Base-by-base conservation (phyloP, 2,329 filamentous ascomycete species). In the Parascedosporium putredinis region DNA sequence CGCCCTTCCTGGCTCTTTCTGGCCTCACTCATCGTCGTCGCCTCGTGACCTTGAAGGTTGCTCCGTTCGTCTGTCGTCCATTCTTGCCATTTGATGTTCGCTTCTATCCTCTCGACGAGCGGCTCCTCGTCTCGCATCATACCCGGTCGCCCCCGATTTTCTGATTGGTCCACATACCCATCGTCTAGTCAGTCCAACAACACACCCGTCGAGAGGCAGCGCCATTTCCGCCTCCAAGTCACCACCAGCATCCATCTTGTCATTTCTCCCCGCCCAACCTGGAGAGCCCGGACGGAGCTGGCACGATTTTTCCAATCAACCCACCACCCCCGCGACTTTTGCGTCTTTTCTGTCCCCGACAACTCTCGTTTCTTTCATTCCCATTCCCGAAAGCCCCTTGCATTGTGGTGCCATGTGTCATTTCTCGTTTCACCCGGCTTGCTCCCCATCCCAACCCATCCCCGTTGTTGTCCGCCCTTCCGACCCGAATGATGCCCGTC, bases 351-450 rank as follows among this genome's bases (percentile, higher is more conserved):
- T 40, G 38, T 50, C 36, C 48, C 42, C 38, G 14, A 23, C 20
- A 49, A 49, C 46, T 50, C 48, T 40, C 38, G 42, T 38, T 50
- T 45, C 31, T 45, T 50, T 40, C 14, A 9, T 23, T 20, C 18
- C 44, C 40, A 16, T 23, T 8, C 9, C 27, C 22, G 18, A 36
- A 23, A 33, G 16, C 22, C 36, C 46, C 46, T 36, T 49, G 33
- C 46, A 49, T 49, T 49, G 42, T 24, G 12, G 29, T 49, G 34
- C 31, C 46, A 49, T 50, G 48, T 44, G 48, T 44, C 48, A 50
- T 45, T 44, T 45, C 9, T 50, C 27, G 42, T 50, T 50, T 50
- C 48, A 34, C 31, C 38, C 42, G 42, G 42, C 42, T 14, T 10
- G 22, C 8, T 20, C 22, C 12, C 20, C 23, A 45, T 45, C 12